Percentiles rank a stretch among this genome's conserved stretches.
phyloP scores from a whole-genome alignment of 1,139 yeast genomes.

The Protomyces arabidopsidicola region DNA sequence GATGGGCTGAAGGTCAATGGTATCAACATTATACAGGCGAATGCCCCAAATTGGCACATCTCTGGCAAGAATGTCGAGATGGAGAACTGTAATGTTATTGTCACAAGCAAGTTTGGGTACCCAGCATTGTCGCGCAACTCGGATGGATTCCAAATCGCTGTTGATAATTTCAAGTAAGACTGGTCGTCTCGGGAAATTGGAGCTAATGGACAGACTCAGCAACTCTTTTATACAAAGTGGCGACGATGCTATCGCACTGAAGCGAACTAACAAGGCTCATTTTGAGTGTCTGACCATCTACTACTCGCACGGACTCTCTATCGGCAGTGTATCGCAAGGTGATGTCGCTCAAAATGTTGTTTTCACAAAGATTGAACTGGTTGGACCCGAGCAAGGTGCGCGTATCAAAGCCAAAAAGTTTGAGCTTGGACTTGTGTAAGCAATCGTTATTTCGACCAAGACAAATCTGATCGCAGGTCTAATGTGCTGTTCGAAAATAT shows the following conservation, averaged over 20 bases:
- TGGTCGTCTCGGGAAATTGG: too few relatives aligned
- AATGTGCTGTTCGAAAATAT: neutral
- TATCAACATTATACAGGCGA: neutral
- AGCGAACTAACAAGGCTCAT: neutral
- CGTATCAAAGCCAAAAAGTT: neutral
- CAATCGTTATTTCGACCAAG: too few relatives aligned
- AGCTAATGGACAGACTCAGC: neutral
- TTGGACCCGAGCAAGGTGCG: neutral
- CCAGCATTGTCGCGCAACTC: neutral
- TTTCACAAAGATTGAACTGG: neutral
- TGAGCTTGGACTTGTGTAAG: neutral
- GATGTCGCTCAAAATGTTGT: neutral
- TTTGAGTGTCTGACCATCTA: neutral
- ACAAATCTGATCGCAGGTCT: neutral
- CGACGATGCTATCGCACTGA: neutral
- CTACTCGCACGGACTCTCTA: neutral
- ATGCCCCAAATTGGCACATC: neutral
- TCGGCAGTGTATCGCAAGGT: neutral
- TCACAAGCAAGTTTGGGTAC: neutral
- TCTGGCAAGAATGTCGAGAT: neutral
- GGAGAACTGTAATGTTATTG: neutral
- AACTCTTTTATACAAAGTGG: neutral
- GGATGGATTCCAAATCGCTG: neutral
- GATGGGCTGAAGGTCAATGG: neutral
- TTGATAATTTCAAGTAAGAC: neutral